These are phyloP conservation scores for Eimeria sp. DNA, from an alignment of 169 alveolate species.

Conservation along the genomic window DNA sequence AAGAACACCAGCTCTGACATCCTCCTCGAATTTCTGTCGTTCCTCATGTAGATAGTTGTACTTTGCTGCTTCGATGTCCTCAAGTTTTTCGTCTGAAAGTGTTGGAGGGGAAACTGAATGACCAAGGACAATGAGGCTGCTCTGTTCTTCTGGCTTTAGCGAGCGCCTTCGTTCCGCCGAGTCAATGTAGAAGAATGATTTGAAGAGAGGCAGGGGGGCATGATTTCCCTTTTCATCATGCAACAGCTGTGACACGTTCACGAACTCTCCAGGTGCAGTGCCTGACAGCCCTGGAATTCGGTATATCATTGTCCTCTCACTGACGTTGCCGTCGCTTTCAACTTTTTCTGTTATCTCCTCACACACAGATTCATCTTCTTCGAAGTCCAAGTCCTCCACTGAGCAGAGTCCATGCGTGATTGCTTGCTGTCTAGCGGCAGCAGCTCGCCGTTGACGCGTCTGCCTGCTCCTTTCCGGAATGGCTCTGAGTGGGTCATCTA, in stretches of 20 bases:
- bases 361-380: constrained; percentile 59
- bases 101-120: constrained; percentile 52
- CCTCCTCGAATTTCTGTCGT: constrained; percentile 17
- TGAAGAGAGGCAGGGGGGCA: constrained; percentile 80
- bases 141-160: not conserved
- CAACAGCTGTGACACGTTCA: constrained; percentile 77
- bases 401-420: not conserved
- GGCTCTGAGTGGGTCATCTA: constrained; percentile 78
- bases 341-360: not conserved
- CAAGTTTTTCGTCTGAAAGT: constrained; percentile 59
- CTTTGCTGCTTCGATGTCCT: constrained; percentile 73
- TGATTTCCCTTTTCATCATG: constrained; percentile 80
- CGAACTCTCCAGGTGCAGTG: constrained; percentile 83
- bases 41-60: constrained; percentile 70
- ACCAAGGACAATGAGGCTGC: constrained; percentile 52
- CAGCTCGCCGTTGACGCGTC: constrained; percentile 44
- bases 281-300: constrained; percentile 80
- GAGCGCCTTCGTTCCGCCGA: constrained; percentile 69
- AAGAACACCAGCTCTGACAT: constrained; percentile 52
- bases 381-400: constrained; percentile 66
- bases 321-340: not conserved
- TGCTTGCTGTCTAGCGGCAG: constrained; percentile 19
- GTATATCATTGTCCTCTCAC: constrained; percentile 59
- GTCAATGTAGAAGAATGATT: constrained; percentile 82
- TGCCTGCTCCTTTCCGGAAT: constrained; percentile 60